Evolutionary conservation across 768 basidiomycete genomes (phyloP), one percentile per base, ranked within the genome.

Genomic region (Boletus coccyginus): DNA sequence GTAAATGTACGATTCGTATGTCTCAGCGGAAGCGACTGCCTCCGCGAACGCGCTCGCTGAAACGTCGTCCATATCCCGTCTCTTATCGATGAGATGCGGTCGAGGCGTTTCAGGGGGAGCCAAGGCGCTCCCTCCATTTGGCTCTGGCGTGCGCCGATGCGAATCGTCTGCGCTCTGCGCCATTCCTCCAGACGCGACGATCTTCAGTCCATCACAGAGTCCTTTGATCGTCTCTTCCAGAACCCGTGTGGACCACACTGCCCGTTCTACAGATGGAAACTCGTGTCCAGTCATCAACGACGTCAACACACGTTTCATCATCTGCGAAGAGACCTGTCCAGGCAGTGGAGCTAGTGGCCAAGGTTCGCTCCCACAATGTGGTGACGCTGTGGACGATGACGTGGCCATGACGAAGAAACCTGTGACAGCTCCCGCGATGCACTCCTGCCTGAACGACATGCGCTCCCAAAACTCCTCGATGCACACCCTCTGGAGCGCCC

Each of bases 401-500:
- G 78, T 73, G 32, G 82, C 77, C 60, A 90, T 62, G n/a, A 83
- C 81, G 68, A 98, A 98, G 75, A 99, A 99, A 0, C 91, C 96
- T 3, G 94, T 98, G 16, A 96, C 83, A 2, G 91, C 89, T 3
- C 95, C 94, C 36, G 87, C 81, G 44, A 89, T 81, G 67, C 96
- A 98, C 72, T 99, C 97, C 68, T 98, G 96, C 29, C 97, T 81
- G 72, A 91, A 96, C 40, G 88, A 92, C 89, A 99, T 94, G 16
- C 94, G 82, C 72, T 97, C 94, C 95, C 96, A 99, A 72, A 95
- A 99, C 66, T 97, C 95, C 40, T 88, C 88, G 39, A 81, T 64
- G 0, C 75, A 73, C 47, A 92, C 87, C 58, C 75, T 81, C 16
- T 68, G 75, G 50, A 92, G 75, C 64, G 86, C 84, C 46, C 82